phyloP scores from a whole-genome alignment of 805 yeast genomes.

The Metschnikowia aberdeeniae region DNA sequence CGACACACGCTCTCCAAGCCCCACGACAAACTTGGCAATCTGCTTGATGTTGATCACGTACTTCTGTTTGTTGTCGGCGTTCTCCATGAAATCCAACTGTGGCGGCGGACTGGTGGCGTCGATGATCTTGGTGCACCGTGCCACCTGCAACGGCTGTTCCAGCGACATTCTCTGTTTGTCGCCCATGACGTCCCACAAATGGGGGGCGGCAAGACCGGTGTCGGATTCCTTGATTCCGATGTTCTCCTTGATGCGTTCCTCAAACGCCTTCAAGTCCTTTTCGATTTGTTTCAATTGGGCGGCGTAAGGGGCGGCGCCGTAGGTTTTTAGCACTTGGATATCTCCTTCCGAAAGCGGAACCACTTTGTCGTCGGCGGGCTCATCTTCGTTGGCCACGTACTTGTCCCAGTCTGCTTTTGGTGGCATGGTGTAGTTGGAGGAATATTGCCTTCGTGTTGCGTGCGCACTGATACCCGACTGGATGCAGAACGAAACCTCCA shows the following conservation, averaged over 20 bases:
- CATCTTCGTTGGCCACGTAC: constrained; percentile 73
- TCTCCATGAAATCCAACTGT: constrained; percentile 34
- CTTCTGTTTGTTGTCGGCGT: constrained; percentile 81
- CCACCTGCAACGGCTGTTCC: constrained; percentile 96
- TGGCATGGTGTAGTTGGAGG: constrained; percentile 53
- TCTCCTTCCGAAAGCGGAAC: constrained; percentile 93
- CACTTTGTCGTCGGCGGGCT: constrained; percentile 60
- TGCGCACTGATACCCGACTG: background rate
- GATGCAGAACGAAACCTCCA: background rate
- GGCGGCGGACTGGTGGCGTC: constrained; percentile 46
- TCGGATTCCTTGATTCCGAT: constrained; percentile 93
- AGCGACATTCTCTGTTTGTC: constrained; percentile 89
- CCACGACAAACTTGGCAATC: constrained; percentile 96
- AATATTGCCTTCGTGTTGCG: constrained; percentile 1
- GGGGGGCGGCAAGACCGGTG: constrained; percentile 97
- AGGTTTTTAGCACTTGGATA: constrained; percentile 93
- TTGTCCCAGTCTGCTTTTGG: constrained; percentile 99
- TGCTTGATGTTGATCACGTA: constrained; percentile 97
- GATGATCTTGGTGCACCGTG: constrained; percentile 96
- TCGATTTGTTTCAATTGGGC: constrained; percentile 75
- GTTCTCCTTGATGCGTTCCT: constrained; percentile 85
- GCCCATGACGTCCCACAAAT: constrained; percentile 95
- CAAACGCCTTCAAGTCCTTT: constrained; percentile 79
- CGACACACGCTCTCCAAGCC: constrained; percentile 91
- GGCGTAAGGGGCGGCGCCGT: constrained; percentile 97